These are phyloP conservation scores for Furculomyces boomerangus DNA, from an alignment of 371 early-diverging fungal genomes.

Conservation along the genomic window DNA sequence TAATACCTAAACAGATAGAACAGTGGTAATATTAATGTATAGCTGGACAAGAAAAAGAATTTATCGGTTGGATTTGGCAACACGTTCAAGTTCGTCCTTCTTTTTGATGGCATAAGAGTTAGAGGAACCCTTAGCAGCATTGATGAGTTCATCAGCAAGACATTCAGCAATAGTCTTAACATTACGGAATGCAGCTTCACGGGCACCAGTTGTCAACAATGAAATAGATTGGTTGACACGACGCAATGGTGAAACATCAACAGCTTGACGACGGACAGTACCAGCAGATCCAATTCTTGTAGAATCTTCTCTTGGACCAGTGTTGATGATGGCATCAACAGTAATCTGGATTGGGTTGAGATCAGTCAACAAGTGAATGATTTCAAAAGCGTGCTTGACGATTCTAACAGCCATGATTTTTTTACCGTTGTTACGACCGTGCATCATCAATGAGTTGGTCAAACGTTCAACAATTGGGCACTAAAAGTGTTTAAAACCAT, in stretches of 20 bases:
- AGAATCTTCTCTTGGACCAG: slow-evolving; percentile 99
- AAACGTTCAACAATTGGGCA: slow-evolving; percentile 99
- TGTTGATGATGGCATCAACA: slow-evolving; percentile 99
- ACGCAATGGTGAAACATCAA: slow-evolving; percentile 99
- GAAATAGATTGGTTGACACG: slow-evolving; percentile 97
- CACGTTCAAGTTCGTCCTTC: slow-evolving; percentile 99
- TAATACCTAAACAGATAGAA: too few species aligned
- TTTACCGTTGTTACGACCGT: slow-evolving; percentile 99
- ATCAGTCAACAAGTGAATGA: slow-evolving; percentile 97
- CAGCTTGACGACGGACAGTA: slow-evolving; percentile 99
- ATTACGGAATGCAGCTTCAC: slow-evolving; percentile 84
- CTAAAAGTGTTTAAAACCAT: slow-evolving; percentile 16
- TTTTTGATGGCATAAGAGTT: slow-evolving; percentile 99
- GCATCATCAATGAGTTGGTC: slow-evolving; percentile 99
- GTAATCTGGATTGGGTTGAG: slow-evolving; percentile 98
- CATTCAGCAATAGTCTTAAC: slow-evolving; percentile 99
- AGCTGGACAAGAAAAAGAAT: too few species aligned
- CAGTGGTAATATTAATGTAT: too few species aligned
- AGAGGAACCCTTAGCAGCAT: slow-evolving; percentile 96
- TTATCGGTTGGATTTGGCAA: slow-evolving; percentile 84
- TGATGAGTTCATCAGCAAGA: slow-evolving; percentile 99
- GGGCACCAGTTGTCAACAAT: slow-evolving; percentile 89
- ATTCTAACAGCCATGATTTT: slow-evolving; percentile 98
- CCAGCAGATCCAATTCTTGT: slow-evolving; percentile 99
- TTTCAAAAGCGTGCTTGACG: slow-evolving; percentile 99